phyloP scores from a whole-genome alignment of 2,329 filamentous ascomycete species.

The Cyphellophora attinorum region DNA sequence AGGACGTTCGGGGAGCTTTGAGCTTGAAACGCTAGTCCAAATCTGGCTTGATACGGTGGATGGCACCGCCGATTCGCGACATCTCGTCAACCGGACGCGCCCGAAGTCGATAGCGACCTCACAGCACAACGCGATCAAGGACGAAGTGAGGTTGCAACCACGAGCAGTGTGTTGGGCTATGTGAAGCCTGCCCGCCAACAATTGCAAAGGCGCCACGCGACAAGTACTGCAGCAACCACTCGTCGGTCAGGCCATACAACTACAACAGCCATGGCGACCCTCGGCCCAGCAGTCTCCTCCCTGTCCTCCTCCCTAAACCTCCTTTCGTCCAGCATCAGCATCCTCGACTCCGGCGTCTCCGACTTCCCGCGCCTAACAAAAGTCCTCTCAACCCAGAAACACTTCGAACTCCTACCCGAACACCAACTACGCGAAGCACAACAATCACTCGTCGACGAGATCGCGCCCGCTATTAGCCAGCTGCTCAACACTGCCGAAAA shows the following conservation, averaged over 20 bases:
- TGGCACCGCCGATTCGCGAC: too few species aligned
- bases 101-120: too few species aligned
- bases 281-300: constrained; percentile 51
- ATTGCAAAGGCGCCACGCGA: constrained; percentile 3
- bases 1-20: not conserved
- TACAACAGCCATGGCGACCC: constrained; percentile 26
- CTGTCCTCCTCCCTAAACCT: constrained; percentile 52
- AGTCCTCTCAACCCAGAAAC: constrained; percentile 60
- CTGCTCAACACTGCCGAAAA: constrained; percentile 74
- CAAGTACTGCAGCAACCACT: constrained; percentile 21
- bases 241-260: too few species aligned
- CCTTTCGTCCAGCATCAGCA: constrained; percentile 53
- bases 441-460: constrained; percentile 74
- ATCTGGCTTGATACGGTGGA: not conserved
- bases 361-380: constrained; percentile 55
- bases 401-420: constrained; percentile 88
- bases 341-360: constrained; percentile 52
- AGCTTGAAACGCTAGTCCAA: not conserved
- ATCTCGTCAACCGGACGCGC: too few species aligned
- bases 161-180: too few species aligned
- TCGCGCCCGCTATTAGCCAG: constrained; percentile 72
- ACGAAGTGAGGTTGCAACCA: too few species aligned
- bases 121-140: too few species aligned
- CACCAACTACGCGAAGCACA: constrained; percentile 73
- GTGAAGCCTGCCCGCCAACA: too few species aligned